Evolutionary conservation across 495 filamentous ascomycete genomes (phyloP).

Genomic region (Aspergillus baeticus): DNA sequence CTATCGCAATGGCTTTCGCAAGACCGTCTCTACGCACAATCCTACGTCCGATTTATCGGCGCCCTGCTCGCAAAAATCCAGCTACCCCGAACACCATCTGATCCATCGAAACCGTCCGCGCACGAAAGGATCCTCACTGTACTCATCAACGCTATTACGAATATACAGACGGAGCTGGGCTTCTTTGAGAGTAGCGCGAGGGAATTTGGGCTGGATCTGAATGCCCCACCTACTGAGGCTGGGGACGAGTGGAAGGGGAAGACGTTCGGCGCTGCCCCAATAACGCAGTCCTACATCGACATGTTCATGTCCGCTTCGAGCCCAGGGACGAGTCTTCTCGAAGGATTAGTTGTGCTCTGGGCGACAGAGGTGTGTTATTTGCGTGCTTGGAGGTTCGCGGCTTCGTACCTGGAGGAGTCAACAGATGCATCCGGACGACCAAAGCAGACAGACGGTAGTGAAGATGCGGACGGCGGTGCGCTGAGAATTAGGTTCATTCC

Average conservation of each 20-base stretch:
- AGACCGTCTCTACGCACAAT: slow-evolving; percentile 73
- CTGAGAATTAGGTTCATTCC: slow-evolving; percentile 61
- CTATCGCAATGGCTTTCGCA: slow-evolving; percentile 72
- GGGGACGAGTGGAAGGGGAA: background rate
- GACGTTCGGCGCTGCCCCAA: slow-evolving; percentile 36
- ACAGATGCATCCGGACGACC: too few species aligned
- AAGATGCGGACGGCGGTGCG: slow-evolving; percentile 61
- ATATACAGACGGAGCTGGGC: slow-evolving; percentile 63
- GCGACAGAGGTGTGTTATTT: slow-evolving; percentile 68
- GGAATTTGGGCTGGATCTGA: slow-evolving; percentile 59
- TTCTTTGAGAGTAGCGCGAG: slow-evolving; percentile 66
- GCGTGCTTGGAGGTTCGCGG: slow-evolving; percentile 58
- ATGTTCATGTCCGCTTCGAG: slow-evolving; percentile 52
- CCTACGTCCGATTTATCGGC: slow-evolving; percentile 68
- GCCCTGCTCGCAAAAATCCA: slow-evolving; percentile 62
- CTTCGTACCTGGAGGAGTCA: slow-evolving; percentile 34
- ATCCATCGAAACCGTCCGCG: slow-evolving; percentile 10
- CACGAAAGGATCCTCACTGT: slow-evolving; percentile 53
- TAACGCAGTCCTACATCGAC: slow-evolving; percentile 53
- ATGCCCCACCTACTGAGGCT: background rate
- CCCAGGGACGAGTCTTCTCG: slow-evolving; percentile 48
- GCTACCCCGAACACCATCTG: slow-evolving; percentile 46
- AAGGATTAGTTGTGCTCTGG: slow-evolving; percentile 71
- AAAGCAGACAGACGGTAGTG: slow-evolving; percentile 35
- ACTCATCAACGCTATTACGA: slow-evolving; percentile 62